Percentiles rank a stretch among this genome's conserved stretches.
Evolutionary conservation across 2,329 filamentous ascomycete genomes (phyloP).

Genomic region (Pseudogymnoascus sp.): DNA sequence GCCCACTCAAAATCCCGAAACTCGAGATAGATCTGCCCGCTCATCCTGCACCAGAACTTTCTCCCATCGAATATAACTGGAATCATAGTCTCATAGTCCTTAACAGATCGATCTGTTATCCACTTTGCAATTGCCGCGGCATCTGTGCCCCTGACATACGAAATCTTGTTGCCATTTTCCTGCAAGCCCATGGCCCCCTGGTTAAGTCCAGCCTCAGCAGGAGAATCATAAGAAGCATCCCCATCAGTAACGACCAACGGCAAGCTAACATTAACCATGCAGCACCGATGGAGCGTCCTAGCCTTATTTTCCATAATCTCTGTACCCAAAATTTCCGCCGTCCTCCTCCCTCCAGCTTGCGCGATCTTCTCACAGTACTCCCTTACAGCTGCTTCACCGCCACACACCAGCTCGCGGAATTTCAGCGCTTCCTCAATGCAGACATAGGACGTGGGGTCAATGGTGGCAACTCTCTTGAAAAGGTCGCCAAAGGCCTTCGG

Average conservation of each 20-base stretch:
- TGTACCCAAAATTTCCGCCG: constrained; percentile 58
- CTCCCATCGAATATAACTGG: constrained; percentile 52
- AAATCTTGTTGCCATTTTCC: not conserved
- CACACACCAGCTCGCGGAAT: constrained; percentile 60
- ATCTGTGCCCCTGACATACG: not conserved
- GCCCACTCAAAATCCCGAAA: constrained; percentile 67
- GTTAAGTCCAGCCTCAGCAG: not conserved
- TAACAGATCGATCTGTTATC: constrained; percentile 44
- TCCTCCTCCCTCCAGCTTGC: constrained; percentile 49
- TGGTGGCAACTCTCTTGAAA: constrained; percentile 44
- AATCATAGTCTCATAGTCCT: constrained; percentile 64
- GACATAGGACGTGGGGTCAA: constrained; percentile 62
- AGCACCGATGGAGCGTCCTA: constrained; percentile 55
- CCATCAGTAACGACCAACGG: constrained; percentile 40
- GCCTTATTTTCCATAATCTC: constrained; percentile 59
- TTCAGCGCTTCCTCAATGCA: constrained; percentile 64
- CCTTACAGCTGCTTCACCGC: constrained; percentile 63
- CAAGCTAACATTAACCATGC: constrained; percentile 64
- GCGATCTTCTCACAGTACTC: constrained; percentile 56
- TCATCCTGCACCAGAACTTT: constrained; percentile 62
- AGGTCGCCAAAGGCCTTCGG: not conserved
- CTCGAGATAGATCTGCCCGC: constrained; percentile 78
- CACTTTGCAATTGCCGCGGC: constrained; percentile 31
- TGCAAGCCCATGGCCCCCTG: not conserved
- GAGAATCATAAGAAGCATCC: constrained; percentile 9